Percentiles rank a stretch among this genome's conserved stretches.
Evolutionary conservation across 768 basidiomycete genomes (phyloP).

Genomic region (Tremella mesenterica): DNA sequence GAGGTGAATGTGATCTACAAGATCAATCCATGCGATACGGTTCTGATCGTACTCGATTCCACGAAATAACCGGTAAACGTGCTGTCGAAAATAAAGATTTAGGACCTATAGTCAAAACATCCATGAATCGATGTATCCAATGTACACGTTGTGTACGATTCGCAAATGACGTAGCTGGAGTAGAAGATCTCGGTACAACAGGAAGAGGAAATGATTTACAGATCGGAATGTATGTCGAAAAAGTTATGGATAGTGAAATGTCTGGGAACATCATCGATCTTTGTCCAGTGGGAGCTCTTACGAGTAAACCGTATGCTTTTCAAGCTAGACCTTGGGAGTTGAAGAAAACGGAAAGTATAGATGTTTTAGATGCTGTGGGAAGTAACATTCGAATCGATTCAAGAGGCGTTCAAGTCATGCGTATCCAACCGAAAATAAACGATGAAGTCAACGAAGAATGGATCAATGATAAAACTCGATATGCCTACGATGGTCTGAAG

Average conservation of each 20-base stretch:
- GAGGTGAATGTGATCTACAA: conserved; percentile 96
- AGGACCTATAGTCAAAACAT: conserved; percentile 95
- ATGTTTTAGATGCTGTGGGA: conserved; percentile 89
- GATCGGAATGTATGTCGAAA: conserved; percentile 96
- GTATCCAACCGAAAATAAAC: conserved; percentile 89
- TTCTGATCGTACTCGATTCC: conserved; percentile 92
- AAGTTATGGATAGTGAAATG: conserved; percentile 93
- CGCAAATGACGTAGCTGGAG: conserved; percentile 97
- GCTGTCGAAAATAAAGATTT: conserved; percentile 98
- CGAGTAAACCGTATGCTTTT: conserved; percentile 97
- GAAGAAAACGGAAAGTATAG: conserved; percentile 93
- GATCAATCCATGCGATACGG: conserved; percentile 99
- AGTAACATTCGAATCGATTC: conserved; percentile 96
- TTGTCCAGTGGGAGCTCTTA: conserved; percentile 95
- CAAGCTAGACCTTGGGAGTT: conserved; percentile 96
- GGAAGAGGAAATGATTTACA: conserved; percentile 97
- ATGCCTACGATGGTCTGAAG: conserved; percentile 87
- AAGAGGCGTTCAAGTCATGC: conserved; percentile 91
- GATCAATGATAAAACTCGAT: conserved; percentile 98
- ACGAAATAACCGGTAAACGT: conserved; percentile 95
- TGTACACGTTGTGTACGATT: conserved; percentile 99
- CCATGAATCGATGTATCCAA: conserved; percentile 98
- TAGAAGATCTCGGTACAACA: conserved; percentile 92
- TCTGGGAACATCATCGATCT: conserved; percentile 95
- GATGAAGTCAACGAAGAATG: conserved; percentile 99